These are phyloP conservation scores for Mucor circinelloides DNA, from an alignment of 371 early-diverging fungal genomes.

Conservation along the genomic window DNA sequence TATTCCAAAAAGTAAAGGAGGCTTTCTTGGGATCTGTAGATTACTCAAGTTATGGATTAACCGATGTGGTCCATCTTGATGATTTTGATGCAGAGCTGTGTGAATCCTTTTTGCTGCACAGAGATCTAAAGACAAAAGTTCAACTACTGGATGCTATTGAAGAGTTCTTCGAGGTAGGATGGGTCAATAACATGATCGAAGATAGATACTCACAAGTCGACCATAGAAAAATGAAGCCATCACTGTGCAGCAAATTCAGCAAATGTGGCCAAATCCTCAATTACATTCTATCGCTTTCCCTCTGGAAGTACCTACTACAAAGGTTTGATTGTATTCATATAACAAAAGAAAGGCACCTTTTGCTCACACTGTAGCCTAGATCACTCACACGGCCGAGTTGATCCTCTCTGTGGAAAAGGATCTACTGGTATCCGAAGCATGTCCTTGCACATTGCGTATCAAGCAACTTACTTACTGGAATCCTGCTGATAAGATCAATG, in stretches of 20 bases:
- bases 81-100: slow-evolving; percentile 60
- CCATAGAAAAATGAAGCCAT: slow-evolving; percentile 41
- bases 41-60: slow-evolving; percentile 64
- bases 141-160: slow-evolving; percentile 52
- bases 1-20: slow-evolving; percentile 55
- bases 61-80: slow-evolving; percentile 61
- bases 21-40: slow-evolving; percentile 58
- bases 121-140: slow-evolving; percentile 58
- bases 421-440: slow-evolving; percentile 58
- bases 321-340: slow-evolving; percentile 23
- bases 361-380: slow-evolving; percentile 16
- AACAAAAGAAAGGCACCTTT: neutral
- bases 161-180: slow-evolving; percentile 51
- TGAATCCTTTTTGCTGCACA: slow-evolving; percentile 56
- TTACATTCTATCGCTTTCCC: slow-evolving; percentile 54
- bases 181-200: neutral
- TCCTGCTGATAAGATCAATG: slow-evolving; percentile 1
- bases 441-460: slow-evolving; percentile 55
- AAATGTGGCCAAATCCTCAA: slow-evolving; percentile 26
- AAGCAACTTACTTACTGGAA: slow-evolving; percentile 67
- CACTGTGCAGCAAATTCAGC: slow-evolving; percentile 37
- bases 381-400: slow-evolving; percentile 64
- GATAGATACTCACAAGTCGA: neutral
- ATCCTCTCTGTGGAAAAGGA: slow-evolving; percentile 44
- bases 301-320: slow-evolving; percentile 51